Evolutionary conservation across 1,139 yeast species (phyloP).

Genomic region (Hansenula anomala): DNA sequence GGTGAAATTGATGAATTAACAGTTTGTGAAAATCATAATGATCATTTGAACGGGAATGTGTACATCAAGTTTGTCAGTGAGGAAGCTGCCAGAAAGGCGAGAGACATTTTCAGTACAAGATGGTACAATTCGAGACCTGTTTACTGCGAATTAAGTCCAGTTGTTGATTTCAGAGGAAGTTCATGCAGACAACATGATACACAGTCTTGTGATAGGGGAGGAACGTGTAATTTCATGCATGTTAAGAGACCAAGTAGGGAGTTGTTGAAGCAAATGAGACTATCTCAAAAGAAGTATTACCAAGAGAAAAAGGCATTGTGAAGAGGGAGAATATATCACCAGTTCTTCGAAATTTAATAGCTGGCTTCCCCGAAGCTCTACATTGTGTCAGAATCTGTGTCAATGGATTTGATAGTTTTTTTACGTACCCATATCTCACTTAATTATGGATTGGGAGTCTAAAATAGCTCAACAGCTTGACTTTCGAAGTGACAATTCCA

Average conservation of each 20-base stretch:
- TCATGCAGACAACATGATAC: slow-evolving; percentile 69
- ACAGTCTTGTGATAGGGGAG: slow-evolving; percentile 66
- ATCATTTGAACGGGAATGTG: slow-evolving; percentile 81
- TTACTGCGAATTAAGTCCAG: slow-evolving; percentile 78
- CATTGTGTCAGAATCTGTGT: no score
- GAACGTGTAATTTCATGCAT: slow-evolving; percentile 86
- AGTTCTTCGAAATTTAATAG: no score
- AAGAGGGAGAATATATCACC: no score
- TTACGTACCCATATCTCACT: no score
- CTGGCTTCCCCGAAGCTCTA: no score
- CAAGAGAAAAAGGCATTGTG: slow-evolving; percentile 1
- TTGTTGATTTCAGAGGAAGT: slow-evolving; percentile 65
- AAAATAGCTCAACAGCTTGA: no score
- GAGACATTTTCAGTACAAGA: slow-evolving; percentile 59
- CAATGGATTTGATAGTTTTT: no score
- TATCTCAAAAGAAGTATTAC: slow-evolving; percentile 28
- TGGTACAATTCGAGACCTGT: slow-evolving; percentile 85
- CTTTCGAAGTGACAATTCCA: no score
- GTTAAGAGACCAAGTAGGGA: slow-evolving; percentile 50
- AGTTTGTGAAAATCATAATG: slow-evolving; percentile 80
- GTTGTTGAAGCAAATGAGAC: slow-evolving; percentile 35
- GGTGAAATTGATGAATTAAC: slow-evolving; percentile 63
- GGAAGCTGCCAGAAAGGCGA: slow-evolving; percentile 58
- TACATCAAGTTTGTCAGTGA: slow-evolving; percentile 57
- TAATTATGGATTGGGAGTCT: no score